Conservation (phyloP, 2,329 filamentous ascomycete genomes). For the Monosporascus sp. region DNA sequence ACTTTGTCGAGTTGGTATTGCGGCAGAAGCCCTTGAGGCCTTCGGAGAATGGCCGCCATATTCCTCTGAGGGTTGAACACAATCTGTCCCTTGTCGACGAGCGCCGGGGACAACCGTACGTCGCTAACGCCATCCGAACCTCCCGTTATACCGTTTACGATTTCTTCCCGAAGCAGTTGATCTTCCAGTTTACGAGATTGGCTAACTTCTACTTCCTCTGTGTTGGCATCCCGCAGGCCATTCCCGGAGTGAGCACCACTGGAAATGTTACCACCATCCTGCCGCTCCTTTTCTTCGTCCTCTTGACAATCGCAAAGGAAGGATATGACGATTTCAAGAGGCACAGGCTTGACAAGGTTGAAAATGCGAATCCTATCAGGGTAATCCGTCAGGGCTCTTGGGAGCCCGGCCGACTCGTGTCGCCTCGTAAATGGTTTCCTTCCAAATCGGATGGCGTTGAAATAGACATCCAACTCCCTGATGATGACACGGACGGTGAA, state of each 20-base stretch:
- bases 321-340: slow-evolving; percentile 81
- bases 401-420: slow-evolving; percentile 1
- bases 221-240: slow-evolving; percentile 78
- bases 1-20: slow-evolving; percentile 47
- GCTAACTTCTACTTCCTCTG: slow-evolving; percentile 87
- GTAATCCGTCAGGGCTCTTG: slow-evolving; percentile 32
- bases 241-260: slow-evolving; percentile 71
- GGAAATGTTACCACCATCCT: slow-evolving; percentile 71
- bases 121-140: slow-evolving; percentile 67
- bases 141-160: slow-evolving; percentile 80
- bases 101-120: slow-evolving; percentile 43
- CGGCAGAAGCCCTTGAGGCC: slow-evolving; percentile 63
- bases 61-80: slow-evolving; percentile 37
- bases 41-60: slow-evolving; percentile 62
- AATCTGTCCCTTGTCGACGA: slow-evolving; percentile 41
- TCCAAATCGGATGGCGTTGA: slow-evolving; percentile 7
- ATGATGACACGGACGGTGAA: slow-evolving; percentile 17
- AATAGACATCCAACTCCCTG: slow-evolving; percentile 5
- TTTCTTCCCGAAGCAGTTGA: slow-evolving; percentile 78
- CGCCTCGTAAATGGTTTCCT: slow-evolving; percentile 15
- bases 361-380: slow-evolving; percentile 58
- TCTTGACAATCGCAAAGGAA: slow-evolving; percentile 78
- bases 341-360: slow-evolving; percentile 74
- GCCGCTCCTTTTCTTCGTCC: slow-evolving; percentile 69
- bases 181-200: slow-evolving; percentile 81